Evolutionary conservation across 1,284 basidiomycete genomes (phyloP).

Genomic region (Cryptococcus hybrid): DNA sequence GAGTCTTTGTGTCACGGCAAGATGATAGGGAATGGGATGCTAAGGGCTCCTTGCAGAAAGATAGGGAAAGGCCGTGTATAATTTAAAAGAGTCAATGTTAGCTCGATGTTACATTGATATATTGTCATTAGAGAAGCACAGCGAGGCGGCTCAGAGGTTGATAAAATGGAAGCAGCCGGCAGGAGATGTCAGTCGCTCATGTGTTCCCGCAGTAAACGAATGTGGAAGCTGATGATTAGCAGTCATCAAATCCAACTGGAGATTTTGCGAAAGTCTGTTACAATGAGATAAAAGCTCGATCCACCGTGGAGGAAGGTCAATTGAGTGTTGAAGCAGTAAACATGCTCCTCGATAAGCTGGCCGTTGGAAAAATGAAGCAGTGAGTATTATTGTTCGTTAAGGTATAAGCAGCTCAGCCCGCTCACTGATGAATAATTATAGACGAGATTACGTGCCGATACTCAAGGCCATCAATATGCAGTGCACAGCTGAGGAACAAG

Average conservation of each 20-base stretch:
- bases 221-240: neutral
- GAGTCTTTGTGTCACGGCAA: conserved; percentile 11
- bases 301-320: conserved; percentile 72
- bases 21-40: too few species aligned
- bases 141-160: conserved; percentile 73
- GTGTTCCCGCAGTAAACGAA: neutral
- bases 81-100: conserved; percentile 85
- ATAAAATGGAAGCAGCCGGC: conserved; percentile 84
- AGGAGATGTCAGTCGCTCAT: conserved; percentile 25
- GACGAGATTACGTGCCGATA: conserved; percentile 67
- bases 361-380: conserved; percentile 34
- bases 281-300: conserved; percentile 78
- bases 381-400: conserved; percentile 3
- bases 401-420: neutral
- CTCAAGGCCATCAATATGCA: conserved; percentile 73
- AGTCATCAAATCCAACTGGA: conserved; percentile 54
- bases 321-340: conserved; percentile 80
- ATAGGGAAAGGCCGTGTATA: conserved; percentile 83
- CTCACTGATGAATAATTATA: conserved; percentile 37
- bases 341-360: conserved; percentile 68
- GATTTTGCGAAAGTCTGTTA: conserved; percentile 83
- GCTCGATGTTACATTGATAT: conserved; percentile 86
- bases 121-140: conserved; percentile 72
- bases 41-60: conserved; percentile 61
- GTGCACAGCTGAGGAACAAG: conserved; percentile 75